Percentiles rank a stretch among this genome's conserved stretches.
phyloP scores from a whole-genome alignment of 2,329 filamentous ascomycete species.

The Alternaria postmessia region DNA sequence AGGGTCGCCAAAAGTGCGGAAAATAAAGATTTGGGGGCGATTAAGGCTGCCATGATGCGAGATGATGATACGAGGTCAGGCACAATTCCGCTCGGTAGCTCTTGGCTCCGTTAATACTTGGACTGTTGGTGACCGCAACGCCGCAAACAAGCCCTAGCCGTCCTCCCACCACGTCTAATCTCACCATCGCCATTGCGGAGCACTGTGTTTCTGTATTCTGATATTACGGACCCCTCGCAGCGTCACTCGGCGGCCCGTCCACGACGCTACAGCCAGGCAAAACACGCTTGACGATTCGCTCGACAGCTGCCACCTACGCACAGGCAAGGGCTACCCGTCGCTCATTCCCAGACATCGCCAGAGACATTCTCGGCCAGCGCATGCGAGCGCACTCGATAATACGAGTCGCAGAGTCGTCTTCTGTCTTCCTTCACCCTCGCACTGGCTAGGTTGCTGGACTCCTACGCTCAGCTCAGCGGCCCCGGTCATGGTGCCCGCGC shows the following conservation, averaged over 20 bases:
- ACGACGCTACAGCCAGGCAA: constrained; percentile 23
- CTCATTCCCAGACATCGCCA: constrained; percentile 10
- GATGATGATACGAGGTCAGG: constrained; percentile 6
- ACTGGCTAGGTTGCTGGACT: constrained; percentile 17
- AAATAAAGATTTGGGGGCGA: not conserved
- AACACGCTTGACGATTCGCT: constrained; percentile 25
- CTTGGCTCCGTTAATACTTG: constrained; percentile 8
- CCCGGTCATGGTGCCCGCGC: constrained; percentile 46
- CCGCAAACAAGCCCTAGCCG: constrained; percentile 4
- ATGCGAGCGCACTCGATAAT: constrained; percentile 21
- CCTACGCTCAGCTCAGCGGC: constrained; percentile 32
- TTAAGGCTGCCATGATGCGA: not conserved
- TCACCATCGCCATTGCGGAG: constrained; percentile 2
- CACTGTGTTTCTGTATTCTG: not conserved
- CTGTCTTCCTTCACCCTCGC: constrained; percentile 1
- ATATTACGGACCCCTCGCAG: constrained; percentile 1
- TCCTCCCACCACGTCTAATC: constrained; percentile 5
- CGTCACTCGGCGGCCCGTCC: constrained; percentile 20
- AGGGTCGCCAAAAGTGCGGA: not conserved
- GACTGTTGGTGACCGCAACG: constrained; percentile 1
- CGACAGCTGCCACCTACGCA: constrained; percentile 19
- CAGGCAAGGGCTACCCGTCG: constrained; percentile 19
- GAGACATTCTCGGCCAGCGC: constrained; percentile 18
- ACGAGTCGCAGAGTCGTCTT: constrained; percentile 17
- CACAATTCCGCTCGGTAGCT: constrained; percentile 3